Evolutionary conservation across 1,139 yeast species (phyloP), one percentile per base, ranked within the genome.

Genomic region (Debaryomyces subglobosus): DNA sequence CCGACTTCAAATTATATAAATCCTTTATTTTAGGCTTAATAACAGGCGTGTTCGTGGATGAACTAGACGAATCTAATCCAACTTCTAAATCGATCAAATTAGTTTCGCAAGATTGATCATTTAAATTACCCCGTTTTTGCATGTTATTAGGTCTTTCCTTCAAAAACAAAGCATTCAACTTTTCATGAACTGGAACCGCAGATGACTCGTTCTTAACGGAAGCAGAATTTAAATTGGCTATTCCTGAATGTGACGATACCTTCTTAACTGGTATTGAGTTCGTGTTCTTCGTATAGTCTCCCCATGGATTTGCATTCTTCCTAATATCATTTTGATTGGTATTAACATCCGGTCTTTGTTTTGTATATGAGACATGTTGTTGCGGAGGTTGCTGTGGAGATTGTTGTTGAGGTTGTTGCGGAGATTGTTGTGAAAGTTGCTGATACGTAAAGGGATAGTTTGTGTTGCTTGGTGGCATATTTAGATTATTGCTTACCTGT

Each of bases 81-180:
- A 71, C 67, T 46, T 73, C 78, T 38, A 74, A 61, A 50, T 74
- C 78, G 40, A 74, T 74, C 46, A 74, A 63, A 50, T 70, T 66
- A 4, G 64, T 55, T 39, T 61, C 63, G 8, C 39, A 29, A 12
- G 43, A 34, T 5, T 25, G 45, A 32, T 56, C 47, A 15, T 32
- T 36, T 15, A 24, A n/a, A n/a, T 20, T 18, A 44, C 49, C 18
- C 4, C 16, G 8, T 10, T 33, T 21, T n/a, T 21, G 33, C 9
- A 20, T 23, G 15, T 9, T 34, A 5, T 10, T 23, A 12, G 13
- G 13, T 13, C 34, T 18, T 21, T 42, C 45, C 5, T 24, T 24
- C 25, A 42, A 35, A 33, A 39, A 33, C 20, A 42, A 29, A 21
- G 39, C 21, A 15, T 23, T 35, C 39, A 42, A 6, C n/a, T 34